Evolutionary conservation across 2,329 filamentous ascomycete genomes (phyloP), one percentile per base, ranked within the genome.

Genomic region (Xylariaceae sp.): DNA sequence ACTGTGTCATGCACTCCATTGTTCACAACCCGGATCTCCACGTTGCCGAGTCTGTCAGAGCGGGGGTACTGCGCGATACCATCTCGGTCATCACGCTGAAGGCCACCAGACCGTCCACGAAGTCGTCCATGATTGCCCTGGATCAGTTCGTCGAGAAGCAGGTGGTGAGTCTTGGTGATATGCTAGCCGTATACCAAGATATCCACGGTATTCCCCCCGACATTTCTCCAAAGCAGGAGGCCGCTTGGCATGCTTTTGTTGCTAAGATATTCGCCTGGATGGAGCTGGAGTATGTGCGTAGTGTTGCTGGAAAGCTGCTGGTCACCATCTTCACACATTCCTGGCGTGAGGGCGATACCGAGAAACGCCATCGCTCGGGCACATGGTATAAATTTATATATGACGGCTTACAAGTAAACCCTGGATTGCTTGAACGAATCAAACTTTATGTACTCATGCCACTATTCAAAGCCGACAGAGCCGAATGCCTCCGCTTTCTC

Each of bases 91-190:
- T 84, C 26, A 66, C 70, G 15, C 69, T 74, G 36, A 67, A 73
- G 39, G 75, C 75, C 21, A 67, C 76, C 12, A 77, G 74, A 42
- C 71, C 77, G 8, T 65, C 80, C 32, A 76, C 78, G 25, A 86
- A 86, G 52, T 81, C 81, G 22, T 75, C 79, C 5, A 70, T 87
- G 40, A 78, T 80, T 49, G 72, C 72, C 12, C 60, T 86, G 23
- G 77, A 82, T 30, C 70, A 79, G 47, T 72, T 87, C 36, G 51
- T 87, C 3, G 61, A 66, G 30, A 86, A 83, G 52, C 60, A 64
- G 2, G 63, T 79, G 10, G 57, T 82, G 17, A 61, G 60, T 46
- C 47, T 70, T 36, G 51, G 61, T 36, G 60, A 73, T 37, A 55
- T 76, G 19, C 53, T 59, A 9, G 45, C 49, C 12, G 62, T 57